A percentile compares a stretch with the other conserved stretches of the same genome.
Conservation (phyloP, 441 rosid species). For the Biscutella laevigata region DNA sequence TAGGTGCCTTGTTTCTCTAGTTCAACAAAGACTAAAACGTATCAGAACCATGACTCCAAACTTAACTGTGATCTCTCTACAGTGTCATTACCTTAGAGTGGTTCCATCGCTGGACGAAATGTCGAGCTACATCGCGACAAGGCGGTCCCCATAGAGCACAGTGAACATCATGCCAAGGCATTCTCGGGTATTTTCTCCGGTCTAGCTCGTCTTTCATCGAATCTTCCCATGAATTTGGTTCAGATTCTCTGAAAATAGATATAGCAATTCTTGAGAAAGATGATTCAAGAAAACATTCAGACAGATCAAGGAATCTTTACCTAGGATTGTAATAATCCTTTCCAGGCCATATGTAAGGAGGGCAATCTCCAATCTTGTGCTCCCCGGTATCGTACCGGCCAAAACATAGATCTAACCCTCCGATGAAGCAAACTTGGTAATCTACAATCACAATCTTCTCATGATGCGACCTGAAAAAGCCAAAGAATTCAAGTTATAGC, state of each 20-base stretch:
- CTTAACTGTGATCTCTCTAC: no score
- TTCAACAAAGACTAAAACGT: no score
- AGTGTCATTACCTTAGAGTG: conserved; percentile 81
- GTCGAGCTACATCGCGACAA: conserved; percentile 64
- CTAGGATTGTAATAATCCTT: conserved; percentile 76
- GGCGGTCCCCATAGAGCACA: conserved; percentile 83
- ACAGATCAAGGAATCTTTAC: conserved; percentile 30
- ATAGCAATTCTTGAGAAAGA: no score
- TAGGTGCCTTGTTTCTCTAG: conserved; percentile 71
- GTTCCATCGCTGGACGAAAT: conserved; percentile 75
- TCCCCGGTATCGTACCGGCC: conserved; percentile 63
- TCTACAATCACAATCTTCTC: conserved; percentile 66
- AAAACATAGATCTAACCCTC: conserved; percentile 67
- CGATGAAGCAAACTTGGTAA: conserved; percentile 56
- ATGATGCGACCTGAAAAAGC: conserved; percentile 60
- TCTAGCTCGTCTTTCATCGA: conserved; percentile 63
- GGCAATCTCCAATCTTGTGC: conserved; percentile 52
- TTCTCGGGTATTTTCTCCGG: conserved; percentile 55
- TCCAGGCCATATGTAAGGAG: conserved; percentile 59
- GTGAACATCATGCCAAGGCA: conserved; percentile 87
- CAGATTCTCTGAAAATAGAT: conserved; percentile 46
- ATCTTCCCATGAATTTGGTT: conserved; percentile 78
- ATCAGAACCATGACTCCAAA: no score
- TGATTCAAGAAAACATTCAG: no score
- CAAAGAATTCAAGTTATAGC: not conserved